Evolutionary conservation across 345 rosid species (phyloP).

Genomic region (Gossypium longicalyx): DNA sequence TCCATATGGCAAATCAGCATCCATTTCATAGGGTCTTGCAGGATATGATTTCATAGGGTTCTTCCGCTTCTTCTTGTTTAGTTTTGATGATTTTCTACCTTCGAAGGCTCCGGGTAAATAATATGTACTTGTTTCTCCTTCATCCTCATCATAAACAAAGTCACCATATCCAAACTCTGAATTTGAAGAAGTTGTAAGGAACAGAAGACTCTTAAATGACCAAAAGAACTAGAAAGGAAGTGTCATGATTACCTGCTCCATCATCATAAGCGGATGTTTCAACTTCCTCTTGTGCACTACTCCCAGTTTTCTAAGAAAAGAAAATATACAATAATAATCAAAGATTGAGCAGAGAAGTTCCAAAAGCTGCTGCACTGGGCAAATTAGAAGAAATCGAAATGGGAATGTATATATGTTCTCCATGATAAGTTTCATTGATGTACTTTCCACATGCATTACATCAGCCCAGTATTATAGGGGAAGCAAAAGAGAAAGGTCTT

Average conservation of each 20-base stretch:
- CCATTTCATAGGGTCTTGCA: conserved; percentile 24
- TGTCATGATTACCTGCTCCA: conserved; percentile 57
- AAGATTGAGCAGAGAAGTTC: background rate
- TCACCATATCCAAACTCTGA: conserved; percentile 61
- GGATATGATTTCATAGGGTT: conserved; percentile 41
- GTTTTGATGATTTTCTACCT: conserved; percentile 48
- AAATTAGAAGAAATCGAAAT: background rate
- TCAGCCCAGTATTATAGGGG: background rate
- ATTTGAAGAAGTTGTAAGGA: conserved; percentile 24
- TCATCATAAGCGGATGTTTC: conserved; percentile 70
- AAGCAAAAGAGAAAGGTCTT: background rate
- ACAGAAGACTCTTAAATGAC: conserved; percentile 17
- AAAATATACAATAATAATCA: conserved; percentile 3
- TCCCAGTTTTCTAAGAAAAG: conserved; percentile 57
- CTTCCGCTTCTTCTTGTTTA: conserved; percentile 61
- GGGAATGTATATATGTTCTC: background rate
- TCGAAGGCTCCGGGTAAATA: conserved; percentile 65
- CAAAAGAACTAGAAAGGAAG: conserved; percentile 6
- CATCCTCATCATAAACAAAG: conserved; percentile 70
- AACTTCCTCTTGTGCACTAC: conserved; percentile 77
- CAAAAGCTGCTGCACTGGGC: background rate
- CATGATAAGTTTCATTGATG: background rate
- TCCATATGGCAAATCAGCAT: conserved; percentile 52
- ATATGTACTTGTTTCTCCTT: conserved; percentile 73
- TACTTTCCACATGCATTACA: background rate